A percentile compares a stretch with the other conserved stretches of the same genome.
These are phyloP conservation scores for Singerocomus rubriflavus DNA, from an alignment of 1,284 basidiomycete species.

Conservation along the genomic window DNA sequence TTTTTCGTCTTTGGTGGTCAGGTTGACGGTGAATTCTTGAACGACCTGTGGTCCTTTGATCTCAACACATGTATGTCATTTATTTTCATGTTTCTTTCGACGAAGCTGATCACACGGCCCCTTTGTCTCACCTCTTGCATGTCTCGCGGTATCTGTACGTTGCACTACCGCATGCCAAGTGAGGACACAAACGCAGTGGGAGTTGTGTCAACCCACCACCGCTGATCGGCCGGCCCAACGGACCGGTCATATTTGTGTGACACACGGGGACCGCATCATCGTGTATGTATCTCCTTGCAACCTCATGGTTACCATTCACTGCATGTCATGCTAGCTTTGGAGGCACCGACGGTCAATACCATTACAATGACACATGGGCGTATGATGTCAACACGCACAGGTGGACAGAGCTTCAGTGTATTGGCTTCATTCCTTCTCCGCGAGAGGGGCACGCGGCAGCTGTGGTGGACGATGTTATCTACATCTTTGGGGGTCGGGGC, in stretches of 20 bases:
- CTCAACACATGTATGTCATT: conserved; percentile 78
- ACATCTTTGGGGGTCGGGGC: conserved; percentile 96
- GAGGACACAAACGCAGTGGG: conserved; percentile 73
- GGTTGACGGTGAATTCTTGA: conserved; percentile 93
- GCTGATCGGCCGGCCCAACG: conserved; percentile 77
- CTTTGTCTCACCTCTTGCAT: conserved; percentile 4
- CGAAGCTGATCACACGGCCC: conserved; percentile 7
- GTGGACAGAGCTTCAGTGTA: conserved; percentile 95
- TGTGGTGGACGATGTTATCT: conserved; percentile 96
- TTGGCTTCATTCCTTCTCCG: conserved; percentile 95
- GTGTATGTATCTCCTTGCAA: conserved; percentile 51
- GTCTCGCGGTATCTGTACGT: conserved; percentile 2
- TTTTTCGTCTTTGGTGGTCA: conserved; percentile 98
- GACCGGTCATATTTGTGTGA: conserved; percentile 92
- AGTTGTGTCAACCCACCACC: conserved; percentile 64
- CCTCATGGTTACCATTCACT: conserved; percentile 12
- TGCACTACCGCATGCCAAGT: conserved; percentile 36
- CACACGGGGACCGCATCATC: conserved; percentile 82
- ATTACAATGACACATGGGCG: conserved; percentile 99
- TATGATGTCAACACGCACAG: conserved; percentile 81
- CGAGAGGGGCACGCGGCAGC: conserved; percentile 97
- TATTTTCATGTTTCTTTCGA: not conserved
- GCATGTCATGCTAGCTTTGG: conserved; percentile 68
- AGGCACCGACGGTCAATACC: conserved; percentile 96
- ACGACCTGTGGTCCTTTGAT: conserved; percentile 97